Evolutionary conservation across 148 eudicot species (phyloP).

Genomic region (Fallopia convolvulus): DNA sequence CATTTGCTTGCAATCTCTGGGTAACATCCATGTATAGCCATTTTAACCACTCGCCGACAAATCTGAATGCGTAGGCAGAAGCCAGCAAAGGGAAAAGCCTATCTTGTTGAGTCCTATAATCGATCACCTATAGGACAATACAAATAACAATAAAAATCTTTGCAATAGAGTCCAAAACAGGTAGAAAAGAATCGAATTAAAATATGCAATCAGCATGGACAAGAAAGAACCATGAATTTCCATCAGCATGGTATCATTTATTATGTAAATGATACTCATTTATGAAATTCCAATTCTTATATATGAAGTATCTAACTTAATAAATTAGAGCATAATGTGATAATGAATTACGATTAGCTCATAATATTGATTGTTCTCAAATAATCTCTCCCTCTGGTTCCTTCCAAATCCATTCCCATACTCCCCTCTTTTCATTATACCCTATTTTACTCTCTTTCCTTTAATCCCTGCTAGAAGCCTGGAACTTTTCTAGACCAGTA

Average conservation of each 20-base stretch:
- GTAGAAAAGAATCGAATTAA: not conserved
- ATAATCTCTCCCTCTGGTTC: not conserved
- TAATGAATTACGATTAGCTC: not conserved
- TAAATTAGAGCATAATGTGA: not conserved
- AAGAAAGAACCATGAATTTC: not conserved
- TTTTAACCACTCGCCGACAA: conserved; percentile 89
- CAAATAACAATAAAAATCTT: conserved; percentile 14
- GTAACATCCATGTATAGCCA: conserved; percentile 94
- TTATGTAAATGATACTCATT: not conserved
- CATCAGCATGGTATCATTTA: not conserved
- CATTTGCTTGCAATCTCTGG: conserved; percentile 69
- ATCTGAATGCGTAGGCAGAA: conserved; percentile 94
- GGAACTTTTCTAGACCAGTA: not conserved
- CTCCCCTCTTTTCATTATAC: not conserved
- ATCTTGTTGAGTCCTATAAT: conserved; percentile 94
- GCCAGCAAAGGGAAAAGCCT: conserved; percentile 97
- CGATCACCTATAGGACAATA: conserved; percentile 65
- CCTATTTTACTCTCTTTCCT: not conserved
- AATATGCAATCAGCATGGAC: not conserved
- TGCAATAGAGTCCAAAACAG: not conserved
- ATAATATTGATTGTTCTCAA: not conserved
- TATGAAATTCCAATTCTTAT: not conserved
- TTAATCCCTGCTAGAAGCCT: not conserved
- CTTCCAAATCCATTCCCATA: not conserved
- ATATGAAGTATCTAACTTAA: not conserved